These are phyloP conservation scores for Mycena epipterygia DNA, from an alignment of 768 basidiomycete species.

Conservation along the genomic window DNA sequence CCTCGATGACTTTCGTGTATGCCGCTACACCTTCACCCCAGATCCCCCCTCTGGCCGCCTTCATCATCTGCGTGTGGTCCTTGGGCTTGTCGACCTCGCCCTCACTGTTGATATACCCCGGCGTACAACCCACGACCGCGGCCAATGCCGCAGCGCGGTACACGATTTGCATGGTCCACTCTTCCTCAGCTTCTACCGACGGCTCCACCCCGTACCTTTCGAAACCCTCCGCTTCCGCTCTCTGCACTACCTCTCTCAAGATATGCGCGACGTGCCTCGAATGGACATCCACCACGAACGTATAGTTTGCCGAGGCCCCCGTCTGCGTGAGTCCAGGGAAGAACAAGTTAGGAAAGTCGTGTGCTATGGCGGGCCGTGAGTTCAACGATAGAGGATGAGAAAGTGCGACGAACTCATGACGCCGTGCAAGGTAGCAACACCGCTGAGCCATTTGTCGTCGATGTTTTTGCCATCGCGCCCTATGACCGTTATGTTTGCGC, in stretches of 20 bases:
- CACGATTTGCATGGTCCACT: conserved; percentile 10
- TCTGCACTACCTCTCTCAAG: background rate
- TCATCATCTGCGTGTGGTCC: conserved; percentile 10
- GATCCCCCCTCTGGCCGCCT: conserved; percentile 14
- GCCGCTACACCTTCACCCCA: conserved; percentile 24
- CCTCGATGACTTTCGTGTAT: conserved; percentile 1
- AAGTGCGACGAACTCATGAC: no score
- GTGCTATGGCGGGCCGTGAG: no score
- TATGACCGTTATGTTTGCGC: background rate
- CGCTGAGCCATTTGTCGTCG: conserved; percentile 27
- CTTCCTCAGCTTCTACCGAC: conserved; percentile 21
- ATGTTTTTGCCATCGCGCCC: conserved; percentile 24
- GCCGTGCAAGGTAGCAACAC: conserved; percentile 31
- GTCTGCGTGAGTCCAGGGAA: conserved; percentile 17
- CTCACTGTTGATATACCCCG: conserved; percentile 24
- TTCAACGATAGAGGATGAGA: no score
- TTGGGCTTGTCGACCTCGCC: background rate
- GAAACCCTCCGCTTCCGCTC: conserved; percentile 11
- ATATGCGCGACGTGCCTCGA: conserved; percentile 22
- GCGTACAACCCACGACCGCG: conserved; percentile 22
- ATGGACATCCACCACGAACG: background rate
- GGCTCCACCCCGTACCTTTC: conserved; percentile 13
- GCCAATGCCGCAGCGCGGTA: conserved; percentile 19
- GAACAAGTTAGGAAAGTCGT: conserved; percentile 37
- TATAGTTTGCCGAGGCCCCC: conserved; percentile 24